Base-by-base conservation (phyloP, 257 asterid species). In the Anisodus tanguticus region DNA sequence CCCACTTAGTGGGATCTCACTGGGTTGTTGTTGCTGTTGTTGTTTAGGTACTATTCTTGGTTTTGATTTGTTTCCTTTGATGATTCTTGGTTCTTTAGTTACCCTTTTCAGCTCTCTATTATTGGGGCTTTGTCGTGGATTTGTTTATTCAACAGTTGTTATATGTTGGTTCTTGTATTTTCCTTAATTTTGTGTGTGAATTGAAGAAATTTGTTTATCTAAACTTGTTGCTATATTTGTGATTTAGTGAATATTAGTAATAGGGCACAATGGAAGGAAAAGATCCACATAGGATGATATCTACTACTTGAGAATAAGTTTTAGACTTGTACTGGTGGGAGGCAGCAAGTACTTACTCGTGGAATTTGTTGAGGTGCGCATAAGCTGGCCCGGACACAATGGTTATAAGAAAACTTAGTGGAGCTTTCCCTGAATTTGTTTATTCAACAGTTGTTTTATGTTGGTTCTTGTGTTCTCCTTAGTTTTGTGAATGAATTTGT, bases 1-100 rank as follows among this genome's bases (percentile, higher is more conserved):
- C 35, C 35, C 35, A 31, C 35, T 31, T 31, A 1, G 35, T 31
- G 35, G 35, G 35, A 31, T 31, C 35, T 31, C 35, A 31, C 35
- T 31, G 2, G 35, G 35, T 31, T 31, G 35, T 31, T 22, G 26
- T 22, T 22, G 26, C 26, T 22, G 26, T 9, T 74, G 59, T 74
- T 72, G 78, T 71, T n/a, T 6, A 45, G 58, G 79, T 17, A 41
- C 79, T 70, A 54, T 51, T 49, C 13, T 64, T 82, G 60, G 71
- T 82, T 35, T 85, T 37, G 16, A 60, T 71, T 19, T 83, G 82
- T 47, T 43, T 51, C 39, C 2, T 85, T 53, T 49, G 77, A 67
- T 68, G 54, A 69, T 86, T 62, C 68, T 81, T 85, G 83, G 86
- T 54, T 86, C 81, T 31, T 74, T 19, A 71, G 54, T 54, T 76